Evolutionary conservation across 176 grass and related monocot genomes (phyloP), one percentile per base, ranked within the genome.

Genomic region (Secale cereale): DNA sequence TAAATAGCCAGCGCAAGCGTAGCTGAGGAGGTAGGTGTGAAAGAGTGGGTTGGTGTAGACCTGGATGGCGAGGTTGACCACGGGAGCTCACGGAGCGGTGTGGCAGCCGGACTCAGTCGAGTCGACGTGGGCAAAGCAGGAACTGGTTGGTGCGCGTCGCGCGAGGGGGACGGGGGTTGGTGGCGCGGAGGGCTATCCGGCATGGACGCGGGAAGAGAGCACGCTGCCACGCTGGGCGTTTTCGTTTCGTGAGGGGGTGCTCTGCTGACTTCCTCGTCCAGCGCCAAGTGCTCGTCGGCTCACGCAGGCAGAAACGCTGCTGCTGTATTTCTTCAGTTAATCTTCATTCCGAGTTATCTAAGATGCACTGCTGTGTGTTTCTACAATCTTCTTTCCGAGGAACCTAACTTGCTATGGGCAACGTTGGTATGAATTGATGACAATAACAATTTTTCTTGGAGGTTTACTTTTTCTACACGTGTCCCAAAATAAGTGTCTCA

Each of bases 1-100:
- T 97, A 97, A 90, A 97, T 92, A 97, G 92, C 69, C 26, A 11
- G 78, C 4, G 33, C n/a, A 32, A 12, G 41, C n/a, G 10, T 30
- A 12, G 20, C 16, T 3, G 32, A 17, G 33, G 19, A 50, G 23
- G 65, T 75, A 28, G 81, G 48, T 76, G 66, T 4, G 46, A 37
- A 14, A 5, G 19, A 8, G 30, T 37, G 69, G 36, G 78, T 80
- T 46, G 89, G 80, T 87, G 80, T 36, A 57, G 35, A 77, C 50
- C 15, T 83, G 39, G 70, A 19, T 19, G 12, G 52, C 3, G 40
- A 32, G 54, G 45, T 66, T 72, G 78, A 50, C 36, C 29, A 43
- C 41, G 41, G 41, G 11, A 43, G 10, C 41, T 10, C 41, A 13
- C 11, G 11, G 41, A 43, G 41, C 41, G 11, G 41, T n/a, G n/a